A percentile compares a stretch with the other conserved stretches of the same genome.
These are phyloP conservation scores for Hymenoscyphus linearis DNA, from an alignment of 2,329 filamentous ascomycete genomes.

Conservation along the genomic window DNA sequence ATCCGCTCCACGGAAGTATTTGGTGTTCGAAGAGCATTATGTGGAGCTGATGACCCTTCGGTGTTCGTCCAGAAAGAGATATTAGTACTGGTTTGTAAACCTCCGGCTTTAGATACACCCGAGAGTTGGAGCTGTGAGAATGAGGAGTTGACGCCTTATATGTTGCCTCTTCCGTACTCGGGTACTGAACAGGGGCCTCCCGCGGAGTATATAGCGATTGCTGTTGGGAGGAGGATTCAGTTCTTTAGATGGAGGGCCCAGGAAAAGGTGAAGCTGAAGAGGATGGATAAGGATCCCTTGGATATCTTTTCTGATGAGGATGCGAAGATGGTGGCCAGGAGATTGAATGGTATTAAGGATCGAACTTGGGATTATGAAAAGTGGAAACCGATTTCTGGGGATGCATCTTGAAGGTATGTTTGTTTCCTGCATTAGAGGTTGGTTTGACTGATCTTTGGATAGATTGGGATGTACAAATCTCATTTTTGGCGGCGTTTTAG, in stretches of 20 bases:
- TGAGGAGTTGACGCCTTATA: conserved; percentile 3
- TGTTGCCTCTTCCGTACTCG: conserved; percentile 2
- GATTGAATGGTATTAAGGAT: conserved; percentile 1
- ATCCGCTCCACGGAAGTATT: background rate
- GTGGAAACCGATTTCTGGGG: background rate
- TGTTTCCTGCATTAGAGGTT: background rate
- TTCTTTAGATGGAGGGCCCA: background rate
- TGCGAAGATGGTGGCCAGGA: background rate
- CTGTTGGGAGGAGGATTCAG: conserved; percentile 1
- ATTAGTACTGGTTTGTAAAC: background rate
- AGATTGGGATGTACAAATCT: background rate
- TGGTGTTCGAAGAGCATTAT: background rate
- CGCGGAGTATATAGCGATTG: background rate
- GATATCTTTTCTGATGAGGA: background rate
- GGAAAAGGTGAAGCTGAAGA: background rate
- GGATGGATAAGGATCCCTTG: background rate
- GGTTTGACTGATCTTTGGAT: background rate
- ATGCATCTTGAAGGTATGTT: background rate
- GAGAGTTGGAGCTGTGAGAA: background rate
- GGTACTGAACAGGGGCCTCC: background rate
- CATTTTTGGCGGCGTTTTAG: no score
- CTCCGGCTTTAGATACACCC: background rate
- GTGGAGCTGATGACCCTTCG: background rate
- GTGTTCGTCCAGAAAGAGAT: conserved; percentile 2
- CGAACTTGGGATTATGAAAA: conserved; percentile 6